A percentile compares a stretch with the other conserved stretches of the same genome.
These are phyloP conservation scores for Ceratocystis papillata DNA, from an alignment of 2,329 filamentous ascomycete genomes.

Conservation along the genomic window DNA sequence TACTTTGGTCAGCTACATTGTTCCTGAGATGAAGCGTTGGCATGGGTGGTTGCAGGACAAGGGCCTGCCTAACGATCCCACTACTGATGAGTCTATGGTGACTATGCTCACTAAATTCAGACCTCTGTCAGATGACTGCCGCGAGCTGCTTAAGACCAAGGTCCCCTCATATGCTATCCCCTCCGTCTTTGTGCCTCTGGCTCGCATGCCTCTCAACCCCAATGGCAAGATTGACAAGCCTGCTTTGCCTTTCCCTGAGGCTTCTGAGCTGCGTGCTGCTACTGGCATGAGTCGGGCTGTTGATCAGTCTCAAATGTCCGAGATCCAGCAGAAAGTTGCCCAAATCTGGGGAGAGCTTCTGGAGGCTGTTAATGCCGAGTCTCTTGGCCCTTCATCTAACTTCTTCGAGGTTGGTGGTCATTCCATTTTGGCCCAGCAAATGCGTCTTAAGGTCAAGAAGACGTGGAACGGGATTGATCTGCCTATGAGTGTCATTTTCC, in stretches of 20 bases:
- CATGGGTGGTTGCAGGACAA: constrained; percentile 45
- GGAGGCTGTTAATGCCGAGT: constrained; percentile 24
- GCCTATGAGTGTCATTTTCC: constrained; percentile 31
- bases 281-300: constrained; percentile 17
- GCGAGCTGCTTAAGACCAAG: constrained; percentile 32
- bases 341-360: constrained; percentile 26
- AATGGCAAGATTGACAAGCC: constrained; percentile 75
- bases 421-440: constrained; percentile 49
- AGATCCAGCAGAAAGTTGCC: constrained; percentile 28
- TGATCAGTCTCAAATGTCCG: constrained; percentile 42
- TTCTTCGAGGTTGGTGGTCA: constrained; percentile 36
- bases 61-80: constrained; percentile 22
- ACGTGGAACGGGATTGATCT: constrained; percentile 29
- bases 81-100: constrained; percentile 25
- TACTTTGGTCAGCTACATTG: constrained; percentile 79
- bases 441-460: constrained; percentile 29
- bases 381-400: constrained; percentile 28
- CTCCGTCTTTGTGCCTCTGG: constrained; percentile 31
- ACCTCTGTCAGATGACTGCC: constrained; percentile 33
- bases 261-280: constrained; percentile 22
- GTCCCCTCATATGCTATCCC: constrained; percentile 33
- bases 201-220: constrained; percentile 38
- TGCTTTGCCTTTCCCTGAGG: constrained; percentile 58
- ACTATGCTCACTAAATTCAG: constrained; percentile 35
- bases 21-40: constrained; percentile 71